Evolutionary conservation across 2,329 filamentous ascomycete species (phyloP).

Genomic region (Diaporthe citri): DNA sequence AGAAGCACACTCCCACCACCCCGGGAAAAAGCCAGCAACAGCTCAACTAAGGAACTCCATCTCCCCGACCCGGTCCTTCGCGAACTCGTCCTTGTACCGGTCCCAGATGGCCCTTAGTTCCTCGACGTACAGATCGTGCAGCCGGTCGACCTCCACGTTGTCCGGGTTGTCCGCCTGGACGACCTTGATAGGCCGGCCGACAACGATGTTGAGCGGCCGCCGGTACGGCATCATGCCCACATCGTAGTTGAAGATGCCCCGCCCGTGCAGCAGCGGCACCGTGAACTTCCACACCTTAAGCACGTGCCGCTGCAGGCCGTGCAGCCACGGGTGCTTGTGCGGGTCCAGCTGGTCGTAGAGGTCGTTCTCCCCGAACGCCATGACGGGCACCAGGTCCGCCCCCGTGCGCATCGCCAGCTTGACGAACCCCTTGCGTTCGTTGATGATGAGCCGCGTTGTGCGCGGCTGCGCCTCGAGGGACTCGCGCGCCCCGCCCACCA

Average conservation of each 20-base stretch:
- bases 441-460: conserved; percentile 81
- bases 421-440: conserved; percentile 89
- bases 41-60: conserved; percentile 73
- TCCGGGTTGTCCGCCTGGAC: conserved; percentile 73
- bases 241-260: conserved; percentile 97
- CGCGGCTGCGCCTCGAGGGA: conserved; percentile 89
- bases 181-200: conserved; percentile 84
- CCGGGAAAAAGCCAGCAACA: neutral
- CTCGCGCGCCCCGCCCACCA: conserved; percentile 92
- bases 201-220: conserved; percentile 87
- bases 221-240: conserved; percentile 96
- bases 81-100: conserved; percentile 82
- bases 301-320: conserved; percentile 84
- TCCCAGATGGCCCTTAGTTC: conserved; percentile 83
- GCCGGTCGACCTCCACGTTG: conserved; percentile 80
- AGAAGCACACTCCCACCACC: too few species aligned
- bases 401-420: conserved; percentile 92
- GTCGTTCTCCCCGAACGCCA: conserved; percentile 96
- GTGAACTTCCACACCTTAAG: conserved; percentile 94
- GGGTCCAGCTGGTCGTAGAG: conserved; percentile 91
- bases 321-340: conserved; percentile 81
- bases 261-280: conserved; percentile 87
- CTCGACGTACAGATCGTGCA: conserved; percentile 83
- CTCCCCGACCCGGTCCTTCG: conserved; percentile 72
- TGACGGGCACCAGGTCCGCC: conserved; percentile 92